These are phyloP conservation scores for Periconia sp. DNA, from an alignment of 2,329 filamentous ascomycete genomes.

Conservation along the genomic window DNA sequence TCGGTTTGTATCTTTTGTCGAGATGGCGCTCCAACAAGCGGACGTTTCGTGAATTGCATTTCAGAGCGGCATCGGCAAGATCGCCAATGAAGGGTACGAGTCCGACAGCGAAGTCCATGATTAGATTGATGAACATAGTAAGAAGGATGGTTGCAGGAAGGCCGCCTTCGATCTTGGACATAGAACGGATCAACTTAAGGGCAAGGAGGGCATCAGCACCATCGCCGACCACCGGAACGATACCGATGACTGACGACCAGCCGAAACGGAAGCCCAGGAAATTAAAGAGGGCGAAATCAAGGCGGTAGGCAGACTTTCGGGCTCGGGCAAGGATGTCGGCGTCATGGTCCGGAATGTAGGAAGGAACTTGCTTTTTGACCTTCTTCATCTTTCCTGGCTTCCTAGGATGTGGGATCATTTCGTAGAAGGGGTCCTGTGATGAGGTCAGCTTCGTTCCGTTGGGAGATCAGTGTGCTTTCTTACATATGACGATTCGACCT, in stretches of 20 bases:
- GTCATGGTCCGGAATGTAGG: constrained; percentile 83
- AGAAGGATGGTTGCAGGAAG: constrained; percentile 66
- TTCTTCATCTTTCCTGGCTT: constrained; percentile 78
- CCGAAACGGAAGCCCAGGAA: constrained; percentile 84
- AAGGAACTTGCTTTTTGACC: constrained; percentile 81
- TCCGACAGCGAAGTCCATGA: constrained; percentile 75
- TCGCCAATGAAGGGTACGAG: constrained; percentile 80
- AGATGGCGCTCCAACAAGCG: constrained; percentile 72
- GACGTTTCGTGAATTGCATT: constrained; percentile 79
- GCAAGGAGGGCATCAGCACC: constrained; percentile 50
- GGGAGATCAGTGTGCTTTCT: constrained; percentile 21
- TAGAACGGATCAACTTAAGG: constrained; percentile 75
- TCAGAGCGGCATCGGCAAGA: constrained; percentile 72
- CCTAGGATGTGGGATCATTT: constrained; percentile 76
- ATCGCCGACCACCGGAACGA: constrained; percentile 75
- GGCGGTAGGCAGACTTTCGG: constrained; percentile 81
- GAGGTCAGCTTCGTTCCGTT: neutral
- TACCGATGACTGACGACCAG: constrained; percentile 84
- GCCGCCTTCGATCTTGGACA: constrained; percentile 76
- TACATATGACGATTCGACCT: constrained; percentile 49
- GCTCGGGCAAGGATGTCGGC: constrained; percentile 82
- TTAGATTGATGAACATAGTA: constrained; percentile 82
- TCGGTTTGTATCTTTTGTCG: constrained; percentile 67
- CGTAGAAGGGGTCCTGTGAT: constrained; percentile 85
- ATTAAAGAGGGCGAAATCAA: constrained; percentile 85